A percentile compares a stretch with the other conserved stretches of the same genome.
phyloP scores from a whole-genome alignment of 345 rosid species.

The Eucalyptus erythrocorys region DNA sequence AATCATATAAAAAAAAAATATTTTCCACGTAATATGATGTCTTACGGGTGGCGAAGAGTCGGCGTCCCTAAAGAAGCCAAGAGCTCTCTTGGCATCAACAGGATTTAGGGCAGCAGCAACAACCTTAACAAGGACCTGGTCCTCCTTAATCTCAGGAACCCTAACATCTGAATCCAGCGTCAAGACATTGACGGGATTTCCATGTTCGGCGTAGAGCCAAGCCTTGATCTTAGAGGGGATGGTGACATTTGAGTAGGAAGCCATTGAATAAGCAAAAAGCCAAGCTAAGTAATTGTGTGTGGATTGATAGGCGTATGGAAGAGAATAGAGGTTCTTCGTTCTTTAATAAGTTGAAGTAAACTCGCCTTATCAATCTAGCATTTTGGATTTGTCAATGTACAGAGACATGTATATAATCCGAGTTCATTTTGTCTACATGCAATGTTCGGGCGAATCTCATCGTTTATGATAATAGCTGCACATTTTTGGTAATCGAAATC shows the following conservation, averaged over 20 bases:
- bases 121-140: slow-evolving; percentile 77
- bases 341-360: neutral
- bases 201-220: slow-evolving; percentile 64
- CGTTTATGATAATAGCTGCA: neutral
- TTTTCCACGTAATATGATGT: neutral
- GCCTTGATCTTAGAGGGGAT: slow-evolving; percentile 64
- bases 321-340: neutral
- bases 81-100: slow-evolving; percentile 67
- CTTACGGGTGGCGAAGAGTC: slow-evolving; percentile 70
- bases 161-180: slow-evolving; percentile 46
- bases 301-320: neutral
- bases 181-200: slow-evolving; percentile 42
- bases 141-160: slow-evolving; percentile 60
- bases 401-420: neutral
- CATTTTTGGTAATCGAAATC: neutral
- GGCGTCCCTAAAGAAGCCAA: slow-evolving; percentile 66
- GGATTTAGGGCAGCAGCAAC: slow-evolving; percentile 82
- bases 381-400: neutral
- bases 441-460: neutral
- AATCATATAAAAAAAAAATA: neutral
- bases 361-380: neutral
- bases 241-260: neutral
- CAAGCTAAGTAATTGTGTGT: too few relatives aligned
- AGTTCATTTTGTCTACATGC: neutral
- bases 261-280: neutral